Percentiles rank a stretch among this genome's conserved stretches.
Conservation (phyloP, 768 basidiomycete species). For the Mrakia frigida region DNA sequence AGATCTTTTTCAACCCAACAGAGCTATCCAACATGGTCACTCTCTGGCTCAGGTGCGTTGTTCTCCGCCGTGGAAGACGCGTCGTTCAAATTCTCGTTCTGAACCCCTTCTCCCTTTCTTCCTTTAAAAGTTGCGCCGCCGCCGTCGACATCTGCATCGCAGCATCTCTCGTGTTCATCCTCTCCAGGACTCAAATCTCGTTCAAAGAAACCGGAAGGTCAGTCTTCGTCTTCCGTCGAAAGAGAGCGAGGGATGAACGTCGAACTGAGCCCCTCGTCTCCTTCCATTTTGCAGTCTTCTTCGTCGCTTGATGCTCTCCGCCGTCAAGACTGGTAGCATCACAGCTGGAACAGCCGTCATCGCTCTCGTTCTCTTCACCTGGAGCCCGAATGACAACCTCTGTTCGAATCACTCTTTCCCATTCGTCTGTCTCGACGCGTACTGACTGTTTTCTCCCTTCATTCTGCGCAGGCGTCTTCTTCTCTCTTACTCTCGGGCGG, state of each 20-base stretch:
- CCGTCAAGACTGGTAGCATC: neutral
- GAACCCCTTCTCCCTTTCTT: neutral
- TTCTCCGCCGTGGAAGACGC: too few species aligned
- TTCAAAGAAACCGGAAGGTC: neutral
- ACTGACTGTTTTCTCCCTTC: too few species aligned
- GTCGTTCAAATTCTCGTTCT: neutral
- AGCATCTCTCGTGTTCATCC: neutral
- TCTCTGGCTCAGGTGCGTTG: neutral
- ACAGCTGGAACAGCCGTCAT: neutral
- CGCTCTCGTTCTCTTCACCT: neutral
- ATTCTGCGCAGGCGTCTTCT: too few species aligned
- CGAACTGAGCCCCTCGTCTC: neutral
- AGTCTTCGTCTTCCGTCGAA: neutral
- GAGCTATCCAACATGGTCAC: neutral
- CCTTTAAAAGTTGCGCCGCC: neutral
- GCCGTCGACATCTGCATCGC: constrained; percentile 2
- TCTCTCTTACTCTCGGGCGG: too few species aligned
- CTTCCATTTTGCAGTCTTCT: neutral
- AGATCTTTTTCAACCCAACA: neutral
- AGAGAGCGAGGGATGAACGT: neutral
- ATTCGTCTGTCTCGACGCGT: too few species aligned
- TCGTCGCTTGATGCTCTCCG: neutral
- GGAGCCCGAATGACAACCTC: neutral
- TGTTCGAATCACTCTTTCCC: too few species aligned
- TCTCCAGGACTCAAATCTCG: neutral